phyloP scores from a whole-genome alignment of 331 rosid genomes.

The Rosa hybrid region DNA sequence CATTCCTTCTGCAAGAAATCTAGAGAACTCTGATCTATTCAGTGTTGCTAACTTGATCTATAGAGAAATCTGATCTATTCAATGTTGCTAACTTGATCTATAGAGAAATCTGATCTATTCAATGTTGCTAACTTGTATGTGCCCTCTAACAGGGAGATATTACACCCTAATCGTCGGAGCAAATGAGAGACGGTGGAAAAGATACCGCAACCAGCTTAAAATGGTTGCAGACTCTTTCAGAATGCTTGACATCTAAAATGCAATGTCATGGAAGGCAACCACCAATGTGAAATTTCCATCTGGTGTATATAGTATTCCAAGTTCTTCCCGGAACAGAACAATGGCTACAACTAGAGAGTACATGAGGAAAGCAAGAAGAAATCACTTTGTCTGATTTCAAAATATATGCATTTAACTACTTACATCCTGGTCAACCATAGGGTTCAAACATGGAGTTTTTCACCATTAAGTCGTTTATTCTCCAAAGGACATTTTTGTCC shows the following conservation, averaged over 20 bases:
- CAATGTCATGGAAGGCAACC: slow-evolving; percentile 3
- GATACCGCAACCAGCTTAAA: slow-evolving; percentile 70
- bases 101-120: too few relatives aligned
- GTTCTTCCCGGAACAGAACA: neutral
- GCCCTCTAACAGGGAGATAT: slow-evolving; percentile 55
- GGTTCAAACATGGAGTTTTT: neutral
- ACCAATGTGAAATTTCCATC: neutral
- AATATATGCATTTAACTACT: neutral
- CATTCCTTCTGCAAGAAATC: neutral
- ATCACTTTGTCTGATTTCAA: neutral
- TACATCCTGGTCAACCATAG: neutral
- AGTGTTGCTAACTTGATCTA: neutral
- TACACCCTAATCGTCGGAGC: slow-evolving; percentile 86
- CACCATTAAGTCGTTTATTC: neutral
- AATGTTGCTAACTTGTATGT: neutral
- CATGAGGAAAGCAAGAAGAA: neutral
- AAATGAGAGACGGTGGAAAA: slow-evolving; percentile 88
- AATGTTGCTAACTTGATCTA: neutral
- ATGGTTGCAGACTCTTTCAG: slow-evolving; percentile 95
- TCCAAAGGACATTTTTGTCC: neutral
- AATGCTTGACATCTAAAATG: slow-evolving; percentile 67
- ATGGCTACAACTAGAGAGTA: neutral
- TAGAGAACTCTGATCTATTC: too few relatives aligned
- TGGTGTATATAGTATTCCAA: neutral
- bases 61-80: too few relatives aligned